These are phyloP conservation scores for Mycena latifolia DNA, from an alignment of 768 basidiomycete species.

Conservation along the genomic window DNA sequence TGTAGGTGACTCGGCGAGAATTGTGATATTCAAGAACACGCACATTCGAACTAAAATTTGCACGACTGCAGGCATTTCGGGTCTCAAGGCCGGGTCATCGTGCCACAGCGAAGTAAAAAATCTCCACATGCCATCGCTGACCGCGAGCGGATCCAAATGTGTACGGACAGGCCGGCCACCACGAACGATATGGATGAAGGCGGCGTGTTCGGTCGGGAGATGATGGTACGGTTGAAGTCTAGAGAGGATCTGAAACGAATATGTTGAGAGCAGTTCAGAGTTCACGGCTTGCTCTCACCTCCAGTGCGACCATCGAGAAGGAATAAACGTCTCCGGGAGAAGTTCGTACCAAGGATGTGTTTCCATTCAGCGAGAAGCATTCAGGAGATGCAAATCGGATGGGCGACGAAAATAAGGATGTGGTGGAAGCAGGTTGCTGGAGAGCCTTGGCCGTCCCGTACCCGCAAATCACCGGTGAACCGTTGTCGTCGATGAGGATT, in stretches of 20 bases:
- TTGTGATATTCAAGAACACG: no score
- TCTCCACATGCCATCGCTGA: slow-evolving; percentile 12
- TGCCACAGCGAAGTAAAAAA: slow-evolving; percentile 18
- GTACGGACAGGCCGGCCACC: slow-evolving; percentile 14
- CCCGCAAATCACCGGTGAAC: slow-evolving; percentile 23
- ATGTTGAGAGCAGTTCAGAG: neutral
- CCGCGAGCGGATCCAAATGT: neutral
- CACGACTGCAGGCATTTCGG: no score
- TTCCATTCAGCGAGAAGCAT: slow-evolving; percentile 12
- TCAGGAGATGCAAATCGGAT: slow-evolving; percentile 29
- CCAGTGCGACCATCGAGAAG: slow-evolving; percentile 29
- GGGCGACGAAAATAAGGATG: slow-evolving; percentile 10
- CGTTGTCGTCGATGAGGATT: slow-evolving; percentile 14
- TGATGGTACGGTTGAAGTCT: slow-evolving; percentile 27
- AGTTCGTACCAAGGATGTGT: neutral
- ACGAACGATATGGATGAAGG: slow-evolving; percentile 13
- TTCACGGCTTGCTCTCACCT: slow-evolving; percentile 8
- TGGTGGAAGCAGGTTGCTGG: neutral
- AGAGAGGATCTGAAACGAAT: slow-evolving; percentile 19
- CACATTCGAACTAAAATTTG: no score
- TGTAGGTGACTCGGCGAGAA: no score
- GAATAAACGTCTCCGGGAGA: slow-evolving; percentile 26
- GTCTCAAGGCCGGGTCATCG: neutral
- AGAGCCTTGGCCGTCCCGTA: slow-evolving; percentile 22
- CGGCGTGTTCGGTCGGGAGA: slow-evolving; percentile 7